Base-by-base conservation (phyloP, 2,329 filamentous ascomycete genomes). In the Colletotrichum eremochloae region DNA sequence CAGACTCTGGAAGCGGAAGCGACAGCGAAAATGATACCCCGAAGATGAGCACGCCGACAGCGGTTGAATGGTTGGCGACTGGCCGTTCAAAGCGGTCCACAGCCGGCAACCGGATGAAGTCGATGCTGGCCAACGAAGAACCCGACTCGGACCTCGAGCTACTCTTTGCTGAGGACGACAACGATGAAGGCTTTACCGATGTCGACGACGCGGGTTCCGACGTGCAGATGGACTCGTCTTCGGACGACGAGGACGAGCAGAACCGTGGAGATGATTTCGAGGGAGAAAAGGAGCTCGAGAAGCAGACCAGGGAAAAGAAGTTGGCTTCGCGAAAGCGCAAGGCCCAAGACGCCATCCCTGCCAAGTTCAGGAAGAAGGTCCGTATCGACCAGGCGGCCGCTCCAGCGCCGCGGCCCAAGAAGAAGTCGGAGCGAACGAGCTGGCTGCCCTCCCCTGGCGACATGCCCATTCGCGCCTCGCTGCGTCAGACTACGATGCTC, bases 271-370 rank as follows among this genome's bases (percentile, higher is more conserved):
- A 96, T 75, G 94, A 97, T 53, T 81, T 96, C 5, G 93, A 94
- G 68, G 96, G 96, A 44, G 96, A 99, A 83, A 93, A 92, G 77
- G 94, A 97, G 82, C 81, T 99, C 67, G 91, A 96, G 82, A 92
- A 90, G 75, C 89, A 93, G 76, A 94, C 92, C 70, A 91, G 91
- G 76, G 90, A 89, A 71, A 92, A 92, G 76, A 89, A 86, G 76
- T 82, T 87, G 70, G 90, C 88, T 3, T 94, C 86, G 63, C 84
- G 94, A 80, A 97, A 97, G 82, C 91, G 94, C 75, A 97, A 96
- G 79, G 90, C 92, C 1, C 91, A 93, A 77, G 91, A 95, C 72
- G 91, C 90, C 38, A 91, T 95, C 71, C 90, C 92, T 6, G 89
- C 89, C 67, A 89, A 89, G 75, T 91, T 92, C 78, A 85, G 92